phyloP scores from a whole-genome alignment of 257 asterid species.

The Nicotiana paniculata region DNA sequence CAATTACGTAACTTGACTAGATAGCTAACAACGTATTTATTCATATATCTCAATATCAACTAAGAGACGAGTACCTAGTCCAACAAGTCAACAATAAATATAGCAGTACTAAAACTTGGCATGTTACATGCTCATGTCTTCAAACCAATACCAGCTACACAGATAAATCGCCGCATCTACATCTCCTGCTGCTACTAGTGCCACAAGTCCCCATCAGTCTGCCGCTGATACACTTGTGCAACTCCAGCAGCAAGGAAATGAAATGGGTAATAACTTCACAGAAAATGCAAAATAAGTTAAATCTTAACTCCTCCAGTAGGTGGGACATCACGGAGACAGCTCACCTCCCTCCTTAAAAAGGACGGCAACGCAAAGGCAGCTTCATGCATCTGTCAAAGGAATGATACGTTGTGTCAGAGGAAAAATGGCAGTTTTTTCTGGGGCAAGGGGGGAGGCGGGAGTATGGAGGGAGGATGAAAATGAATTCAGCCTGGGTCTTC shows the following conservation, averaged over 20 bases:
- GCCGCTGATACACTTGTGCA: not conserved
- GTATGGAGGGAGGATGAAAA: not conserved
- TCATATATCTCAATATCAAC: not conserved
- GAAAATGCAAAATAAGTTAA: not conserved
- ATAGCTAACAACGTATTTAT: not conserved
- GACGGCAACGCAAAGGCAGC: constrained; percentile 92
- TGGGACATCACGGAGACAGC: constrained; percentile 39
- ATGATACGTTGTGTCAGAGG: not conserved
- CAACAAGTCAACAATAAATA: not conserved
- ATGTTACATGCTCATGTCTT: not conserved
- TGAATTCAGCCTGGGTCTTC: not conserved
- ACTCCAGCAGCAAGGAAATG: constrained; percentile 3
- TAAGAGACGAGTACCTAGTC: not conserved
- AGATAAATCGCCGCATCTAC: not conserved
- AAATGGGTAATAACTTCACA: constrained; percentile 2
- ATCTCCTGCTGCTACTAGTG: not conserved
- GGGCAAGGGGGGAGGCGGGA: not conserved
- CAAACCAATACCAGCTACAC: not conserved
- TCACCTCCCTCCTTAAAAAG: constrained; percentile 78
- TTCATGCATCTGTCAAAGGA: constrained; percentile 58
- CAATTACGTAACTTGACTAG: not conserved
- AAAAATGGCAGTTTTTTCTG: not conserved
- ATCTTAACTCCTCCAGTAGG: not conserved
- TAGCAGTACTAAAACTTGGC: not conserved
- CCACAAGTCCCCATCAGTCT: not conserved